Base-by-base conservation (phyloP, 176 grass and related monocot species). In the Paspalum notatum region DNA sequence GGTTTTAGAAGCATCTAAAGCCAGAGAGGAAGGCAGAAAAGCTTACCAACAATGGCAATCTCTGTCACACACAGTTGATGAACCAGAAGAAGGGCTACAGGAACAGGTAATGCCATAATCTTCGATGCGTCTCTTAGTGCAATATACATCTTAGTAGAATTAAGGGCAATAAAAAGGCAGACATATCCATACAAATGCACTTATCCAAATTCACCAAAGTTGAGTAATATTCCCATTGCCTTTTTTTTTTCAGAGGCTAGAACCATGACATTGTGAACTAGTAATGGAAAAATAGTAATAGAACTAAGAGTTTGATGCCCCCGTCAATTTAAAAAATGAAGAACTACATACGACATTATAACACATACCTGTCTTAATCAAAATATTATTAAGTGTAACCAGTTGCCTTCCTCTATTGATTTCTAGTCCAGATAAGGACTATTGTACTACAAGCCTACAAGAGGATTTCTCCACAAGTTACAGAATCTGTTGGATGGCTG, bases 51-150 rank as follows among this genome's bases (percentile, higher is more conserved):
- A 97, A 51, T 94, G 91, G 76, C 91, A 97, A 83, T 97, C 91
- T 78, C 82, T 88, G 57, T 85, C 94, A 88, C 91, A 97, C 53
- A 44, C 48, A 75, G 61, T 82, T 52, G 80, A 63, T 76, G 89
- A 91, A 86, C 72, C 85, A 39, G 76, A 63, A 59, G 71, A 90
- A 77, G 88, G 85, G 64, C 74, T 78, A 57, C 92, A 98, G 9
- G 81, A 87, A 86, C 95, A 98, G 66, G 91, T 95, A 38, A 98
- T 93, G 25, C 92, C 95, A 84, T 98, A 89, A 87, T 98, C 95
- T 71, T 98, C 92, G 79, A 92, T 68, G 48, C 83, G 80, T 71
- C 73, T 90, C 87, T 91, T 94, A 78, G 82, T 94, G 49, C 88
- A 84, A 84, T 93, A 93, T 49, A 90, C 47, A 88, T 94, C 94